Percentiles rank a stretch among this genome's conserved stretches.
Conservation (phyloP, 805 yeast species). For the Pichia heedii region DNA sequence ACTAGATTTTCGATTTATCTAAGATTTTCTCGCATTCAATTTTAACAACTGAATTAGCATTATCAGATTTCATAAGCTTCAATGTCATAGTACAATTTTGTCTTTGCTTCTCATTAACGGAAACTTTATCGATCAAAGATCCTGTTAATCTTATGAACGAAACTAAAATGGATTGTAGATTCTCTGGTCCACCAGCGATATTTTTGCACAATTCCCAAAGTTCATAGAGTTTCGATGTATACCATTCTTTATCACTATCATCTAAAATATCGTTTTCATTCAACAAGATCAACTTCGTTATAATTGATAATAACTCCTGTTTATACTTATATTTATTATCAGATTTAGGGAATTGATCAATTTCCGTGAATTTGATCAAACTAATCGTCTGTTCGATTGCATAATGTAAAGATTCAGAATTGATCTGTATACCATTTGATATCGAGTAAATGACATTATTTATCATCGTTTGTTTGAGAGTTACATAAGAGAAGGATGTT, state of each 20-base stretch:
- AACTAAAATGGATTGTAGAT: slow-evolving; percentile 48
- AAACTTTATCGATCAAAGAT: slow-evolving; percentile 4
- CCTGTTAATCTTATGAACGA: slow-evolving; percentile 29
- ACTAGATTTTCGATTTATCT: not conserved
- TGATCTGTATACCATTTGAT: not conserved
- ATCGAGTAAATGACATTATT: slow-evolving; percentile 1
- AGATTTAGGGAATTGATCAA: slow-evolving; percentile 6
- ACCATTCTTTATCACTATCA: not conserved
- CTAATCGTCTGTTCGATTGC: not conserved
- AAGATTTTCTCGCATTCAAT: slow-evolving; percentile 25
- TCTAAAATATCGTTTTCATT: not conserved
- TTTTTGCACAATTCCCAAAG: slow-evolving; percentile 11
- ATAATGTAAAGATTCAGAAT: not conserved
- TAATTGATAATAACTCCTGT: slow-evolving; percentile 21
- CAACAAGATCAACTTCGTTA: slow-evolving; percentile 5
- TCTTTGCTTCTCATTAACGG: slow-evolving; percentile 27
- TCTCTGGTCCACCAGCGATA: slow-evolving; percentile 13
- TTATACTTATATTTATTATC: slow-evolving; percentile 14
- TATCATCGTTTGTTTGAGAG: not conserved
- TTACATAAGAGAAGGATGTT: not conserved
- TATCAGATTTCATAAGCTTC: slow-evolving; percentile 23
- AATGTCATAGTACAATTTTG: slow-evolving; percentile 37
- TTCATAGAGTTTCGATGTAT: not conserved
- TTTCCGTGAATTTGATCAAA: not conserved
- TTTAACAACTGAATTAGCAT: slow-evolving; percentile 40